Base-by-base conservation (phyloP, 2,329 filamentous ascomycete species). In the Pseudogymnoascus destructans region DNA sequence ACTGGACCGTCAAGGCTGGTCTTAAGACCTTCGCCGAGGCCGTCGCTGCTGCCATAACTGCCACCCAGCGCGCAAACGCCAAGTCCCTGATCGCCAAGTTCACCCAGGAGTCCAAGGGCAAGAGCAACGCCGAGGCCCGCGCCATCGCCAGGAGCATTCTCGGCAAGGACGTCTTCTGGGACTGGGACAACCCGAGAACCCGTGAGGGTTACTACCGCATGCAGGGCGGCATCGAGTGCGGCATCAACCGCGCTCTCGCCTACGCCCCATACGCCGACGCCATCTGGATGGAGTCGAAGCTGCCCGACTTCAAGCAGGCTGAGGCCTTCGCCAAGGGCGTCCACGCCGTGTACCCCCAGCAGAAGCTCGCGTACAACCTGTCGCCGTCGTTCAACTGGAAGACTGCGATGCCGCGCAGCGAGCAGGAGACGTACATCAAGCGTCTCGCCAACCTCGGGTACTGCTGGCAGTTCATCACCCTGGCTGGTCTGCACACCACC, bases 391-490 rank as follows among this genome's bases (percentile, higher is more conserved):
- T 98, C 86, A 98, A 98, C 82, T 98, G 93, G 93, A 97, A 97
- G 79, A 80, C 90, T 60, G 93, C 92, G 67, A 96, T 96, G 91
- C 80, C 89, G 46, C 83, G 87, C 64, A 79, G 80, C 57, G 92
- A 97, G 72, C 93, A 98, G 75, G 89, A 95, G 76, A 98, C 93
- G 17, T 98, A 97, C 77, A 98, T 98, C 76, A 78, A 84, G 63
- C 88, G 93, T 40, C 86, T 98, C 38, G 90, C 85, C 61, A 69
- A 76, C 62, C 81, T 98, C 55, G 93, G 93, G 63, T 98, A 98
- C 81, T 95, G 89, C 82, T 98, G 93, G 93, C 93, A 98, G 74
- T 98, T 98, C 79, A 98, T 98, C 77, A 98, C 93, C n/a, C 82
- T 98, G 52, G 93, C 92, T 4, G 93, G 93, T 65, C 80, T 98